These are phyloP conservation scores for Phaffia rhodozyma DNA, from an alignment of 1,284 basidiomycete species.

Conservation along the genomic window DNA sequence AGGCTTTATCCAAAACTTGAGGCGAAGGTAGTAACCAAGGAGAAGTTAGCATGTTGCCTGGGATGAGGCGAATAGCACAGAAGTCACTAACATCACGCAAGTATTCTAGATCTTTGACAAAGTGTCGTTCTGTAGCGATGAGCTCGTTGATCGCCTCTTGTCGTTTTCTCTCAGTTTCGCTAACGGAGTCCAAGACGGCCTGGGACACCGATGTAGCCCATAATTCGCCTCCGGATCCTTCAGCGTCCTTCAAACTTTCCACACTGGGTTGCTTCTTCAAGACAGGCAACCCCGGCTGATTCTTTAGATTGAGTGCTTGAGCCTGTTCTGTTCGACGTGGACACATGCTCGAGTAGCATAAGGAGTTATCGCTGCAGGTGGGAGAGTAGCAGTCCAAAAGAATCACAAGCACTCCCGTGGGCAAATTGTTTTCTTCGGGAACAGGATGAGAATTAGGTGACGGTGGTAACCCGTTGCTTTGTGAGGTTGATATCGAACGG, in stretches of 20 bases:
- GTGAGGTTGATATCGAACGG: not conserved
- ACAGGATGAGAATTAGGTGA: not conserved
- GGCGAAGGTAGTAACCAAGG: conserved; percentile 3
- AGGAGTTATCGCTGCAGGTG: conserved; percentile 80
- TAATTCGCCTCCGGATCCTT: conserved; percentile 41
- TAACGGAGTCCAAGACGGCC: conserved; percentile 84
- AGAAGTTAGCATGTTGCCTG: no score
- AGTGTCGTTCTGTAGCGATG: conserved; percentile 95
- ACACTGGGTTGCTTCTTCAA: conserved; percentile 58
- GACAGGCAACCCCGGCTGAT: conserved; percentile 51
- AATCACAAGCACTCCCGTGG: conserved; percentile 91
- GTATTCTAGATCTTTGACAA: conserved; percentile 96
- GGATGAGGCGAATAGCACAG: not conserved
- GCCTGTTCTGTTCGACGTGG: conserved; percentile 90
- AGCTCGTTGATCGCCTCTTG: conserved; percentile 99
- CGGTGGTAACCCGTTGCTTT: not conserved
- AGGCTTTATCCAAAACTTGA: conserved; percentile 78
- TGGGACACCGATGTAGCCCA: conserved; percentile 96
- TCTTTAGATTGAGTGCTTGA: conserved; percentile 79
- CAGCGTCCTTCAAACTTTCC: conserved; percentile 70
- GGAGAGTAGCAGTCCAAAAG: conserved; percentile 97
- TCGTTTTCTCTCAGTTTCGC: conserved; percentile 84
- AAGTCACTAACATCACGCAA: conserved; percentile 64
- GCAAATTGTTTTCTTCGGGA: conserved; percentile 48
- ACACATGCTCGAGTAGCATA: conserved; percentile 97